Evolutionary conservation across 2,329 filamentous ascomycete genomes (phyloP).

Genomic region (Dactylonectria estremocensis): DNA sequence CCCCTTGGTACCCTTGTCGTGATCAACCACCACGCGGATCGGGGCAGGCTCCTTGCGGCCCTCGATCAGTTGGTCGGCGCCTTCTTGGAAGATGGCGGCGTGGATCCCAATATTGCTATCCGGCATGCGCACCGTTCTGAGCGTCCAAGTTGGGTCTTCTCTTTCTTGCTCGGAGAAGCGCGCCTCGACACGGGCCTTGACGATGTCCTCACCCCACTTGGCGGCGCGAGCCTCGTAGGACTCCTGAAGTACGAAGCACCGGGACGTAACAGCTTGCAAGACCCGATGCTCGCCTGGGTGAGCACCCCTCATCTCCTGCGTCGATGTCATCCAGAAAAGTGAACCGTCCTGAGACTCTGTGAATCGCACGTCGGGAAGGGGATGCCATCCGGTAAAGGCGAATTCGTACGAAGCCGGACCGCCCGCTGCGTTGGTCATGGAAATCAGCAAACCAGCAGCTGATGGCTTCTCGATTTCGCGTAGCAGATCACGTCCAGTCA

Average conservation of each 20-base stretch:
- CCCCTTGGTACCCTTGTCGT: slow-evolving; percentile 76
- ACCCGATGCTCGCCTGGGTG: slow-evolving; percentile 60
- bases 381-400: slow-evolving; percentile 81
- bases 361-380: slow-evolving; percentile 79
- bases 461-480: slow-evolving; percentile 89
- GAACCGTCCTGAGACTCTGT: slow-evolving; percentile 78
- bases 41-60: slow-evolving; percentile 78
- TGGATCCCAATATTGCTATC: slow-evolving; percentile 73
- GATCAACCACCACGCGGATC: slow-evolving; percentile 81
- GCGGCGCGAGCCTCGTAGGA: slow-evolving; percentile 83
- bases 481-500: slow-evolving; percentile 82
- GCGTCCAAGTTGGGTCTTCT: slow-evolving; percentile 84
- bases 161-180: slow-evolving; percentile 88
- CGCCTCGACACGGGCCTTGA: slow-evolving; percentile 88
- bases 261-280: slow-evolving; percentile 69
- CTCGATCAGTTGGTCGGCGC: slow-evolving; percentile 72
- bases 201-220: slow-evolving; percentile 87
- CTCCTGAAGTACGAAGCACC: slow-evolving; percentile 81
- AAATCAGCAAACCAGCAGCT: slow-evolving; percentile 73
- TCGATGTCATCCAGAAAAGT: slow-evolving; percentile 78
- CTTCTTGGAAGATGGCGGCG: slow-evolving; percentile 81
- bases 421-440: slow-evolving; percentile 74
- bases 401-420: slow-evolving; percentile 78
- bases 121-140: slow-evolving; percentile 77
- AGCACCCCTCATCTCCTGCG: slow-evolving; percentile 71